Evolutionary conservation across 2,329 filamentous ascomycete genomes (phyloP).

Genomic region (Hymenoscyphus fraxineus): DNA sequence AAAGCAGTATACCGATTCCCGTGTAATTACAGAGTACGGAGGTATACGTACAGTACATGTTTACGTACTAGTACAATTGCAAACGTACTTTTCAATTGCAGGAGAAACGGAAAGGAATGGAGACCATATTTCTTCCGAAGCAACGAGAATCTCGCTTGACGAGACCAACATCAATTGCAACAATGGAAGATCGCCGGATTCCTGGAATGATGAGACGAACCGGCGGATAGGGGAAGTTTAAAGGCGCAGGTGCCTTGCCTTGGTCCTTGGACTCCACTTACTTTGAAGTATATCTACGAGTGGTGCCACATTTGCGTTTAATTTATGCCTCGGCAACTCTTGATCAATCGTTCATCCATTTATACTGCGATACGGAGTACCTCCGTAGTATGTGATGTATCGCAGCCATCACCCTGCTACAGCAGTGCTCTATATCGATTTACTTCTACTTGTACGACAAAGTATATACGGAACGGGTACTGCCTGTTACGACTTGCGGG

Average conservation of each 20-base stretch:
- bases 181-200: background rate
- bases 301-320: background rate
- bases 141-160: background rate
- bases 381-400: no score
- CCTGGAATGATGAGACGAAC: background rate
- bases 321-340: background rate
- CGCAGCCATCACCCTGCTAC: no score
- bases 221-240: background rate
- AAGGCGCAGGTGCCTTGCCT: background rate
- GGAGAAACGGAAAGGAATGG: no score
- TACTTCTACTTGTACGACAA: no score
- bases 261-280: background rate
- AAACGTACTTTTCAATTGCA: no score
- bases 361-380: no score
- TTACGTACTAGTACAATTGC: no score
- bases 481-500: background rate
- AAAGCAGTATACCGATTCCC: no score
- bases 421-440: no score
- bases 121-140: background rate
- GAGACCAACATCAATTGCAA: background rate
- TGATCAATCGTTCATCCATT: background rate
- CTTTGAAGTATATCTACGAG: no score
- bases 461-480: background rate
- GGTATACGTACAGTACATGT: no score
- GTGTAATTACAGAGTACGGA: no score